Conservation (phyloP, 2,329 filamentous ascomycete species). For the Sclerotinia trifoliorum region DNA sequence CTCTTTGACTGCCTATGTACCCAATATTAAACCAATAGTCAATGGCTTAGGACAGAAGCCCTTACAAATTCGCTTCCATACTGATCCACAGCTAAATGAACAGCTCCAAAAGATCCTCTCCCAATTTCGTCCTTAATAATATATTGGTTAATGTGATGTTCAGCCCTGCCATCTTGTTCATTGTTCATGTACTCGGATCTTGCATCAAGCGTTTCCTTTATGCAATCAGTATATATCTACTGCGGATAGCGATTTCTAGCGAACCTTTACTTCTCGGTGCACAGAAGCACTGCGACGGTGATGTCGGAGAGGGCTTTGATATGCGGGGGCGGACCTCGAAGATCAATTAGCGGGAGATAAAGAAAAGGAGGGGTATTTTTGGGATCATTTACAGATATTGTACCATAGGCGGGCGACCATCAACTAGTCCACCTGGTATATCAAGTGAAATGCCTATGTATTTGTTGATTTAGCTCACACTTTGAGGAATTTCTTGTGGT, state of each 20-base stretch:
- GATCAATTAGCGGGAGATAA: slow-evolving; percentile 24
- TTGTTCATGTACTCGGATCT: slow-evolving; percentile 83
- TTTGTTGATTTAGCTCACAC: background rate
- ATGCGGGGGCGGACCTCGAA: slow-evolving; percentile 48
- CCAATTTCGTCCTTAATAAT: slow-evolving; percentile 92
- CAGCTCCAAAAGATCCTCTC: slow-evolving; percentile 91
- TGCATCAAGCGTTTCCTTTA: slow-evolving; percentile 82
- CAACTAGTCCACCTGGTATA: slow-evolving; percentile 43
- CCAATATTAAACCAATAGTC: slow-evolving; percentile 22
- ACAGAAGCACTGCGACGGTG: slow-evolving; percentile 60
- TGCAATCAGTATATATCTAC: slow-evolving; percentile 7
- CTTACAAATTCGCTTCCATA: slow-evolving; percentile 90
- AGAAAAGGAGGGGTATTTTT: background rate
- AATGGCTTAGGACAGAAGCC: slow-evolving; percentile 1
- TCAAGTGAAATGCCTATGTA: slow-evolving; percentile 43
- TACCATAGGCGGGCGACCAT: slow-evolving; percentile 42
- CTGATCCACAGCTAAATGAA: slow-evolving; percentile 87
- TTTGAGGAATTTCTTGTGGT: background rate
- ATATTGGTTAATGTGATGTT: slow-evolving; percentile 94
- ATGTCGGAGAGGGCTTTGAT: slow-evolving; percentile 62
- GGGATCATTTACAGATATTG: slow-evolving; percentile 36
- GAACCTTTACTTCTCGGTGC: slow-evolving; percentile 57
- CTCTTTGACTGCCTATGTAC: slow-evolving; percentile 82
- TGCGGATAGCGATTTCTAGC: background rate
- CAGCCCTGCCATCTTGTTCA: slow-evolving; percentile 74